These are phyloP conservation scores for Colletotrichum costaricense DNA, from an alignment of 2,329 filamentous ascomycete species.

Conservation along the genomic window DNA sequence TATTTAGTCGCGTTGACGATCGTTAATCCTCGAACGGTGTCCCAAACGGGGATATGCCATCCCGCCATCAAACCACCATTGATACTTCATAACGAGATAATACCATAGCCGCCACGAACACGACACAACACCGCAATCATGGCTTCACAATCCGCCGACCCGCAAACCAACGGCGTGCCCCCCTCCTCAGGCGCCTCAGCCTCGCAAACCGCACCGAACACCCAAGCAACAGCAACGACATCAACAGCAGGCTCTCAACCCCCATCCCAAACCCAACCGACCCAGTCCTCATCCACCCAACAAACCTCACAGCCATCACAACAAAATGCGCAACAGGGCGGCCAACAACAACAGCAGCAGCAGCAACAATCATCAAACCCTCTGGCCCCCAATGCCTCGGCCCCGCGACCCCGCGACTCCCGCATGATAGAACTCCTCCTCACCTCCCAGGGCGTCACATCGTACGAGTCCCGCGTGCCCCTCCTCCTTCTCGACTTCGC, in stretches of 20 bases:
- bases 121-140: constrained; percentile 6
- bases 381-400: constrained; percentile 47
- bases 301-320: constrained; percentile 38
- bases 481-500: constrained; percentile 88
- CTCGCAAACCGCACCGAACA: constrained; percentile 50
- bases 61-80: neutral
- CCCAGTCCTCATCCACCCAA: constrained; percentile 32
- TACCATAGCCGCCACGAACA: neutral
- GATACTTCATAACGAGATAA: neutral
- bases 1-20: neutral
- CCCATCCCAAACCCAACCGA: constrained; percentile 29
- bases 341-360: constrained; percentile 9
- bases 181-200: constrained; percentile 50
- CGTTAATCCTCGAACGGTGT: neutral
- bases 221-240: constrained; percentile 46
- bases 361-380: constrained; percentile 25
- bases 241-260: constrained; percentile 37
- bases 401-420: constrained; percentile 78
- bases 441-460: constrained; percentile 80
- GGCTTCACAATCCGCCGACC: constrained; percentile 47
- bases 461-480: constrained; percentile 85
- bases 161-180: constrained; percentile 66
- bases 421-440: constrained; percentile 85
- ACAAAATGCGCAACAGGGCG: constrained; percentile 26
- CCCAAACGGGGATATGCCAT: constrained; percentile 1